These are phyloP conservation scores for Coniferiporia weirii DNA, from an alignment of 1,284 basidiomycete genomes.

Conservation along the genomic window DNA sequence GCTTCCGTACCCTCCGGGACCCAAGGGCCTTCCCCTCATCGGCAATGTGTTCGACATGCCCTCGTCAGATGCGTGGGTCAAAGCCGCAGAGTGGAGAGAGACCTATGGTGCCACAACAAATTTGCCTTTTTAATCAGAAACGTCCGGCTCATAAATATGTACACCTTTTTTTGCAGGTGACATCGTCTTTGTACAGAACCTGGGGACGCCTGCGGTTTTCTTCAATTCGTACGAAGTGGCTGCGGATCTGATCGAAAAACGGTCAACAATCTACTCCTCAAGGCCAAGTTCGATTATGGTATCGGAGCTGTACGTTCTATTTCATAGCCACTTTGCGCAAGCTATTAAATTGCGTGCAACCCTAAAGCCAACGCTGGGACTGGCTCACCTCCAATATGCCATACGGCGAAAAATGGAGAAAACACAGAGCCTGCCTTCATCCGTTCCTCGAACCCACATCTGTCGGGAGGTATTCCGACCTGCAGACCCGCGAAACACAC, in stretches of 20 bases:
- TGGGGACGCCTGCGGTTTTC: constrained; percentile 38
- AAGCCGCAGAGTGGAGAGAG: constrained; percentile 18
- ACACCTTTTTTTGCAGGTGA: constrained; percentile 37
- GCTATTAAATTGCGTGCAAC: background rate
- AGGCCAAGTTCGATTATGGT: constrained; percentile 41
- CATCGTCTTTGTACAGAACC: constrained; percentile 38
- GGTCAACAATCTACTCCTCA: constrained; percentile 64
- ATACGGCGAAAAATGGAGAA: constrained; percentile 25
- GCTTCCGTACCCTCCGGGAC: constrained; percentile 16
- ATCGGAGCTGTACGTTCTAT: constrained; percentile 40
- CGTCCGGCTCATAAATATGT: too few relatives aligned
- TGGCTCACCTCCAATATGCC: constrained; percentile 16
- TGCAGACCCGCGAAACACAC: constrained; percentile 22
- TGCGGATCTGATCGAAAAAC: constrained; percentile 59
- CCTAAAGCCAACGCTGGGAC: background rate
- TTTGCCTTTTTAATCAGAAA: too few relatives aligned
- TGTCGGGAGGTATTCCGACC: constrained; percentile 18
- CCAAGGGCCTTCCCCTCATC: constrained; percentile 19
- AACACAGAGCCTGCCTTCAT: constrained; percentile 24
- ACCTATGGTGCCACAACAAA: background rate
- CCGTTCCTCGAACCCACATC: constrained; percentile 22
- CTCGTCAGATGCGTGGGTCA: constrained; percentile 14
- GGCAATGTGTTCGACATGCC: constrained; percentile 21
- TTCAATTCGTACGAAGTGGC: constrained; percentile 52
- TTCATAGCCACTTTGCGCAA: too few relatives aligned